These are phyloP conservation scores for Biscogniauxia marginata DNA, from an alignment of 2,329 filamentous ascomycete genomes.

Conservation along the genomic window DNA sequence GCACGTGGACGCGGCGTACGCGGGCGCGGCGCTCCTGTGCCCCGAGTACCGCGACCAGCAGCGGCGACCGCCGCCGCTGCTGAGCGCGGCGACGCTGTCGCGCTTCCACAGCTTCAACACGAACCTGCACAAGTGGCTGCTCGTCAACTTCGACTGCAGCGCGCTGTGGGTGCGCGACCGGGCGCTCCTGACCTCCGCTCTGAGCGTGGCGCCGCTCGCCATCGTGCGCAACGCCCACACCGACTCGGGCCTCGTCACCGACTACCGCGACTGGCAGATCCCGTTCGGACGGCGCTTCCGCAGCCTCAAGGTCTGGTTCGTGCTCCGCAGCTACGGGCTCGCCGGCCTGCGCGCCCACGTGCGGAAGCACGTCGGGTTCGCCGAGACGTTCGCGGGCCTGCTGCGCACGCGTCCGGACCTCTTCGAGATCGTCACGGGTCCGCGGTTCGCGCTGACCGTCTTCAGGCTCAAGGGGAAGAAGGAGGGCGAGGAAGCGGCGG, in stretches of 20 bases:
- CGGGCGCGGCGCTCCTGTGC: slow-evolving; percentile 78
- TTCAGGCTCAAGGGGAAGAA: slow-evolving; percentile 59
- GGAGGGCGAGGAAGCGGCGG: slow-evolving; percentile 8
- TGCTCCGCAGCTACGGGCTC: slow-evolving; percentile 79
- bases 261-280: slow-evolving; percentile 97
- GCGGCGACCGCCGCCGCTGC: too few species aligned
- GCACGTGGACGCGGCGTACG: slow-evolving; percentile 91
- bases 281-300: slow-evolving; percentile 87
- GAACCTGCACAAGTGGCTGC: slow-evolving; percentile 97
- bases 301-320: slow-evolving; percentile 92
- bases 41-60: slow-evolving; percentile 80
- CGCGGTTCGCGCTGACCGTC: slow-evolving; percentile 77
- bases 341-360: slow-evolving; percentile 74
- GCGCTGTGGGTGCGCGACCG: slow-evolving; percentile 78
- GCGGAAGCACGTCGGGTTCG: slow-evolving; percentile 63
- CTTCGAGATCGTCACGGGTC: slow-evolving; percentile 72
- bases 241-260: slow-evolving; percentile 80
- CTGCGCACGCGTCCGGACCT: slow-evolving; percentile 62
- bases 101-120: slow-evolving; percentile 86
- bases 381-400: slow-evolving; percentile 66
- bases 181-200: slow-evolving; percentile 72
- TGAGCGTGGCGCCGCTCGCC: slow-evolving; percentile 74
- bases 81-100: slow-evolving; percentile 51
- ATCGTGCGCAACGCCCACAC: slow-evolving; percentile 82
- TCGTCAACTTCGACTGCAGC: slow-evolving; percentile 87